Evolutionary conservation across 2,329 filamentous ascomycete species (phyloP).

Genomic region (Xylaria sp.): DNA sequence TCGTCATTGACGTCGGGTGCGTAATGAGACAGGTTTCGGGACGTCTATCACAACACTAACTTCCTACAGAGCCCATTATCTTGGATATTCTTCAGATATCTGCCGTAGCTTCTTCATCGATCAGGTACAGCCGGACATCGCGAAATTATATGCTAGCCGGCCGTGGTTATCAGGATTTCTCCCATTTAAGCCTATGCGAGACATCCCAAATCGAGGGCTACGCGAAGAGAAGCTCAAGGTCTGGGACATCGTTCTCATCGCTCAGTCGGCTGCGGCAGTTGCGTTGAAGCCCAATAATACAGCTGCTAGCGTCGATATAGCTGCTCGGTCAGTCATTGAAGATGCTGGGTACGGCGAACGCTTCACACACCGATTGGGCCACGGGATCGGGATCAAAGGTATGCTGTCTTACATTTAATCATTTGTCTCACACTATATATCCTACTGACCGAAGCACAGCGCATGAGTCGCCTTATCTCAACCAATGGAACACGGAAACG

Average conservation of each 20-base stretch:
- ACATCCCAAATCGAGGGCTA: constrained; percentile 37
- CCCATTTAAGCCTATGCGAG: background rate
- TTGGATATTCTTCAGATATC: constrained; percentile 73
- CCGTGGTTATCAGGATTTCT: constrained; percentile 6
- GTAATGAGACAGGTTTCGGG: constrained; percentile 39
- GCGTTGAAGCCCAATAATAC: constrained; percentile 63
- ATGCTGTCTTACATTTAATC: constrained; percentile 15
- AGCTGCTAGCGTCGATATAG: constrained; percentile 70
- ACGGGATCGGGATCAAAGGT: constrained; percentile 73
- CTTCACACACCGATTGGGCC: constrained; percentile 72
- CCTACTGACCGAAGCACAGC: constrained; percentile 50
- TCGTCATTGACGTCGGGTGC: constrained; percentile 69
- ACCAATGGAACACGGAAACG: constrained; percentile 66
- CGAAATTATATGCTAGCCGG: constrained; percentile 2
- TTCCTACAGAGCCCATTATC: constrained; percentile 61
- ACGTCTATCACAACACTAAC: constrained; percentile 29
- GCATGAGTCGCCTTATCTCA: constrained; percentile 72
- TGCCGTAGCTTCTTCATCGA: constrained; percentile 70
- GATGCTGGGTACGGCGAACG: constrained; percentile 67
- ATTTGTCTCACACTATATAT: background rate
- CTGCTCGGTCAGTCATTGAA: constrained; percentile 67
- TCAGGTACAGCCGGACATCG: constrained; percentile 20
- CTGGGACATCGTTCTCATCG: constrained; percentile 71
- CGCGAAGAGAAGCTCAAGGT: constrained; percentile 64
- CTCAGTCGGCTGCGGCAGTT: constrained; percentile 65